A percentile compares a stretch with the other conserved stretches of the same genome.
phyloP scores from a whole-genome alignment of 2,329 filamentous ascomycete species.

The Xylariaceae sp. region DNA sequence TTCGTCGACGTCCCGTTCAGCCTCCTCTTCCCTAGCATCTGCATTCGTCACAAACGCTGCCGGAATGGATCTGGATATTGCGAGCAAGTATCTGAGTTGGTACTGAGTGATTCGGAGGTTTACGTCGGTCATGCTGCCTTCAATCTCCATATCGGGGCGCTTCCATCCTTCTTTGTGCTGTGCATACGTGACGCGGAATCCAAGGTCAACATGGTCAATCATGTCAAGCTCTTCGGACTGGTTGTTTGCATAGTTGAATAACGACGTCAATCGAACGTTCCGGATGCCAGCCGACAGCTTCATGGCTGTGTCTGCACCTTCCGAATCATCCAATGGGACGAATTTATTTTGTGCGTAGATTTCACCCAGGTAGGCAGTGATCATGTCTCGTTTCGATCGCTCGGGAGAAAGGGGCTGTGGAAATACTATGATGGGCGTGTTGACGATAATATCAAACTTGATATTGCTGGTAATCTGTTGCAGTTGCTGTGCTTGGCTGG shows the following conservation, averaged over 20 bases:
- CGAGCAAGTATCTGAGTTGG: conserved; percentile 83
- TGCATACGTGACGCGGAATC: conserved; percentile 85
- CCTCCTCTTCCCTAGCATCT: conserved; percentile 67
- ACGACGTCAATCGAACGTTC: conserved; percentile 84
- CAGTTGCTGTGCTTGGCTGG: conserved; percentile 86
- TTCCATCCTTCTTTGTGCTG: conserved; percentile 75
- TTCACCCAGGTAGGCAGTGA: conserved; percentile 92
- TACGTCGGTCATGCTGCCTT: conserved; percentile 87
- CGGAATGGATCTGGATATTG: conserved; percentile 82
- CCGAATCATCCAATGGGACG: conserved; percentile 71
- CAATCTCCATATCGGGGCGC: conserved; percentile 84
- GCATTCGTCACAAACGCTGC: conserved; percentile 74
- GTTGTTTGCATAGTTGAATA: conserved; percentile 72
- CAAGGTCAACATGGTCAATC: conserved; percentile 93
- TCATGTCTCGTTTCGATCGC: conserved; percentile 66
- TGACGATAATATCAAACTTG: conserved; percentile 89
- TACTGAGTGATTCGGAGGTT: conserved; percentile 86
- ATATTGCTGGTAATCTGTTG: conserved; percentile 86
- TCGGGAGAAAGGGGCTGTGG: conserved; percentile 70
- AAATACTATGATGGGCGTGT: conserved; percentile 94
- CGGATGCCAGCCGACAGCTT: conserved; percentile 86
- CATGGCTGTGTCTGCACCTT: conserved; percentile 71
- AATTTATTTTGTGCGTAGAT: conserved; percentile 97
- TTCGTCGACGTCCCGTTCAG: conserved; percentile 66
- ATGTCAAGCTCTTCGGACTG: conserved; percentile 83